phyloP scores from a whole-genome alignment of 768 basidiomycete genomes.

The Pleurotus eryngii region DNA sequence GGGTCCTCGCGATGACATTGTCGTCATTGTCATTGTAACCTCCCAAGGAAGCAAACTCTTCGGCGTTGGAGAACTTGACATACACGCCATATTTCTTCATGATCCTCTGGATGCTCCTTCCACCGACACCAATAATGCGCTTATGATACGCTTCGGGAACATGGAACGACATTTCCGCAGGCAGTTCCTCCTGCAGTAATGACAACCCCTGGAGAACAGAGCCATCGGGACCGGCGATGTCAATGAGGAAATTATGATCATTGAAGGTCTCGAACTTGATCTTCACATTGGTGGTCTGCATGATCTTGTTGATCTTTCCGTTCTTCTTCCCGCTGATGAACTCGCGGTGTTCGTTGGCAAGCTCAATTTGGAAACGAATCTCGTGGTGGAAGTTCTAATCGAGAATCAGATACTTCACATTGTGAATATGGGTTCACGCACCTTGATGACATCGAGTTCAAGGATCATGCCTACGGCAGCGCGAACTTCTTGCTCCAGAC shows the following conservation, averaged over 20 bases:
- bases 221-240: conserved; percentile 81
- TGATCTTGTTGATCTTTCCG: conserved; percentile 99
- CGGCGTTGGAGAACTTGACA: conserved; percentile 98
- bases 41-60: conserved; percentile 92
- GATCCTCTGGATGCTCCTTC: conserved; percentile 96
- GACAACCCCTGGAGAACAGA: conserved; percentile 85
- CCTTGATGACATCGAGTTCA: conserved; percentile 91
- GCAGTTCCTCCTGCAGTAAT: conserved; percentile 94
- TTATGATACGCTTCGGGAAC: conserved; percentile 98
- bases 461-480: conserved; percentile 81
- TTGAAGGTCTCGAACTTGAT: conserved; percentile 99
- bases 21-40: conserved; percentile 98
- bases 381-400: conserved; percentile 89
- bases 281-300: conserved; percentile 95
- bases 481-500: conserved; percentile 87
- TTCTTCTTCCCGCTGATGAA: conserved; percentile 99
- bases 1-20: conserved; percentile 97
- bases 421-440: conserved; percentile 22
- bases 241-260: conserved; percentile 92
- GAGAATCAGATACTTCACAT: neutral
- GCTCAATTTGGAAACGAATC: conserved; percentile 96
- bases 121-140: conserved; percentile 97
- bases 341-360: conserved; percentile 96
- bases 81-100: conserved; percentile 99
- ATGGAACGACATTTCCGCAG: conserved; percentile 97